These are phyloP conservation scores for Fomes fomentarius DNA, from an alignment of 1,284 basidiomycete genomes.

Conservation along the genomic window DNA sequence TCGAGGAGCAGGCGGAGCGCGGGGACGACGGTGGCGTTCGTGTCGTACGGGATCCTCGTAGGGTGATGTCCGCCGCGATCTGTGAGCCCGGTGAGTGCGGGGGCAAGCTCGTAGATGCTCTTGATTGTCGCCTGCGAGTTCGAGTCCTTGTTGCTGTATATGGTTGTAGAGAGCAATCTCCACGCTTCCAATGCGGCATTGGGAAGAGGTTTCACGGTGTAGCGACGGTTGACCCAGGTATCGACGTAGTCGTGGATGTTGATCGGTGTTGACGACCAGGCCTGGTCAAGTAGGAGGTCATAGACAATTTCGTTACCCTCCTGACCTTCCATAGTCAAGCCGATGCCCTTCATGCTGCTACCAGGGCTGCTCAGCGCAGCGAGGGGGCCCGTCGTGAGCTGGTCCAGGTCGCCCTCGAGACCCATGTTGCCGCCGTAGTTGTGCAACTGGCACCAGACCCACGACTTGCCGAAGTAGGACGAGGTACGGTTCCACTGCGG, in stretches of 20 bases:
- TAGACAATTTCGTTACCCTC: constrained; percentile 50
- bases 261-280: constrained; percentile 41
- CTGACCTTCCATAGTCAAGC: constrained; percentile 46
- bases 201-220: constrained; percentile 34
- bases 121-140: constrained; percentile 43
- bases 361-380: constrained; percentile 34
- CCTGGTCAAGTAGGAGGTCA: constrained; percentile 46
- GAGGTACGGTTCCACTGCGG: constrained; percentile 46
- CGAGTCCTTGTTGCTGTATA: constrained; percentile 42
- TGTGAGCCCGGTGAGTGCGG: constrained; percentile 37
- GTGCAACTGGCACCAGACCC: constrained; percentile 50
- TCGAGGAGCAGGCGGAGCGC: constrained; percentile 40
- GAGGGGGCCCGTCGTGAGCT: constrained; percentile 38
- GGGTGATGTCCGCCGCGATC: constrained; percentile 38
- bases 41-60: constrained; percentile 43
- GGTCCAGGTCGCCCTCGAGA: constrained; percentile 43
- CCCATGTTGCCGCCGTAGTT: constrained; percentile 48
- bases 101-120: constrained; percentile 42
- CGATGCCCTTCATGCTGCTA: constrained; percentile 43
- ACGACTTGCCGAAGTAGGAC: constrained; percentile 45
- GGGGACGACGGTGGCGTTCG: constrained; percentile 39
- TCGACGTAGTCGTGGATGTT: constrained; percentile 36
- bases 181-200: constrained; percentile 38
- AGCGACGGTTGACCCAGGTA: constrained; percentile 42
- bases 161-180: constrained; percentile 40